These are phyloP conservation scores for Coemansia sp. DNA, from an alignment of 192 early-diverging fungal species.

Conservation along the genomic window DNA sequence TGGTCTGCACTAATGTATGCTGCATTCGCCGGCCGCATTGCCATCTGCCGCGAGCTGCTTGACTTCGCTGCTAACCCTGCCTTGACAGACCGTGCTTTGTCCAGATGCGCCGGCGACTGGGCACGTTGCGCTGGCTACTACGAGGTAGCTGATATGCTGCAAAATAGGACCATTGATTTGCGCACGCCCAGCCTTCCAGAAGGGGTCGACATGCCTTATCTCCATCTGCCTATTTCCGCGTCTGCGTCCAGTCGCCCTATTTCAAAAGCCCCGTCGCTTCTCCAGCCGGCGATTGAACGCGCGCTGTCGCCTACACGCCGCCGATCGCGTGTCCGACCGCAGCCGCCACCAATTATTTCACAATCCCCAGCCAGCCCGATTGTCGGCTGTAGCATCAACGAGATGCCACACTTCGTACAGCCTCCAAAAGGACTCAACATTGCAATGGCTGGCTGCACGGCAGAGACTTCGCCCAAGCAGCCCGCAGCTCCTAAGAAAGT, in stretches of 20 bases:
- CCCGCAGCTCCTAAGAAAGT: neutral
- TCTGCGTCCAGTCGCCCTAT: neutral
- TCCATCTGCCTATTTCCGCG: neutral
- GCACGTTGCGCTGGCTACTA: conserved; percentile 41
- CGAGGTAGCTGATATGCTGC: conserved; percentile 47
- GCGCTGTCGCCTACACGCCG: conserved; percentile 14
- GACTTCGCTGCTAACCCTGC: conserved; percentile 17
- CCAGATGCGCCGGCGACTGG: conserved; percentile 26
- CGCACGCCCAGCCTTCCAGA: conserved; percentile 38
- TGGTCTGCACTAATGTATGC: conserved; percentile 53
- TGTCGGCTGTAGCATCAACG: conserved; percentile 8
- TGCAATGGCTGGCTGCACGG: neutral
- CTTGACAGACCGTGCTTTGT: conserved; percentile 5
- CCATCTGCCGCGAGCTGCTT: conserved; percentile 47
- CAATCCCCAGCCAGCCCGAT: neutral
- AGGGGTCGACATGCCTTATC: conserved; percentile 23
- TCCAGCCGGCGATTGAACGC: conserved; percentile 16
- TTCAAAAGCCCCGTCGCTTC: neutral
- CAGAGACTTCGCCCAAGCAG: neutral
- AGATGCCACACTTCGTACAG: neutral
- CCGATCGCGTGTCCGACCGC: neutral
- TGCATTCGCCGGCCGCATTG: conserved; percentile 45
- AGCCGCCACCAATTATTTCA: neutral
- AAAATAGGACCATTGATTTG: conserved; percentile 8
- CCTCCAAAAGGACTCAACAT: neutral